Evolutionary conservation across 108 stramenopile genomes (phyloP).

Genomic region (Nitzschia sp.): DNA sequence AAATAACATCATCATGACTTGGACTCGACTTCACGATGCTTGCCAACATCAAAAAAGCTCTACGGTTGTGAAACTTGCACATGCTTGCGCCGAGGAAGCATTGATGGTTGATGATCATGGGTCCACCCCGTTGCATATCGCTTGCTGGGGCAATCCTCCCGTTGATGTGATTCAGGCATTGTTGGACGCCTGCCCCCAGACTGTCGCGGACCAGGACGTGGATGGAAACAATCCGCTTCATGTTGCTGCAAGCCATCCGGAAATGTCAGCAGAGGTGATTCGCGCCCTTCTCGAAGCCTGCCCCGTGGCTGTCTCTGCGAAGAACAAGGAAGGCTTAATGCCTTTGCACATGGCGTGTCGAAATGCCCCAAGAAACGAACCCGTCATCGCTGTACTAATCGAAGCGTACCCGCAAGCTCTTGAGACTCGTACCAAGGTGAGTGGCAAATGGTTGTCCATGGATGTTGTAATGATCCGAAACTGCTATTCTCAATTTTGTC

Average conservation of each 20-base stretch:
- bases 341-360: conserved; percentile 45
- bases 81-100: neutral
- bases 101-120: conserved; percentile 13
- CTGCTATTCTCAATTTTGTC: no score
- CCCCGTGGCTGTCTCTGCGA: conserved; percentile 44
- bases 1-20: conserved; percentile 18
- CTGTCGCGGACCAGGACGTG: conserved; percentile 3
- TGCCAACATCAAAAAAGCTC: conserved; percentile 6
- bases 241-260: neutral
- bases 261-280: neutral
- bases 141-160: conserved; percentile 30
- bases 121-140: conserved; percentile 30
- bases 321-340: conserved; percentile 56
- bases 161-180: conserved; percentile 18
- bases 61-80: neutral
- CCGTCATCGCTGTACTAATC: conserved; percentile 27
- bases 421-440: conserved; percentile 31
- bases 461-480: no score
- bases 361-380: conserved; percentile 29
- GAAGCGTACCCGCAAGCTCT: conserved; percentile 37
- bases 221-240: conserved; percentile 19
- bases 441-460: neutral
- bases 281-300: conserved; percentile 15
- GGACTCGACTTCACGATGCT: conserved; percentile 26
- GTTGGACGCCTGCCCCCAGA: conserved; percentile 22